Percentiles rank a stretch among this genome's conserved stretches.
Evolutionary conservation across 441 rosid species (phyloP).

Genomic region (Rhodomyrtus psidioides): DNA sequence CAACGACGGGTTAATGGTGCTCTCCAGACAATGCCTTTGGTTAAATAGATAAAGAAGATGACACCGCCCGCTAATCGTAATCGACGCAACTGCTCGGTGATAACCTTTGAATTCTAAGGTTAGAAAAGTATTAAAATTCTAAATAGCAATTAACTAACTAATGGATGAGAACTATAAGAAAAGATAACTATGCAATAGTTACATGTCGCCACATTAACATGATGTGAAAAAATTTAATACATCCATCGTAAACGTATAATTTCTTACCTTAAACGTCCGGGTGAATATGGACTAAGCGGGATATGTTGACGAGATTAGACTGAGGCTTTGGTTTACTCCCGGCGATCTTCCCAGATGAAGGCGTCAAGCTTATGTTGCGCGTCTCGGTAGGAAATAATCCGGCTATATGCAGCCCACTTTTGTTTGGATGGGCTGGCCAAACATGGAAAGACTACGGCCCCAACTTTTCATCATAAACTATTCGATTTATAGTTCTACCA

Average conservation of each 20-base stretch:
- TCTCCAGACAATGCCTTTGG: no score
- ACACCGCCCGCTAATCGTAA: no score
- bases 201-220: fast-evolving
- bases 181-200: background rate
- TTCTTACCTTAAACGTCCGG: background rate
- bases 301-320: background rate
- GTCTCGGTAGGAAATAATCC: no score
- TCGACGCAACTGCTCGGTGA: no score
- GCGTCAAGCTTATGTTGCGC: fast-evolving
- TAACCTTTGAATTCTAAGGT: no score
- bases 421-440: background rate
- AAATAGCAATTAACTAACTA: no score
- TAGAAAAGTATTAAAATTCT: no score
- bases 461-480: background rate
- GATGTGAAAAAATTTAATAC: background rate
- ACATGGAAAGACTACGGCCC: background rate
- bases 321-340: background rate
- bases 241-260: background rate
- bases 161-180: no score
- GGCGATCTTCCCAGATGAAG: background rate
- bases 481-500: background rate
- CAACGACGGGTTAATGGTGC: no score
- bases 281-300: background rate
- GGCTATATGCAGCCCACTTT: background rate
- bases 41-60: no score